A percentile compares a stretch with the other conserved stretches of the same genome.
Conservation (phyloP, 164 flowering plant species). For the Protea cynaroides region DNA sequence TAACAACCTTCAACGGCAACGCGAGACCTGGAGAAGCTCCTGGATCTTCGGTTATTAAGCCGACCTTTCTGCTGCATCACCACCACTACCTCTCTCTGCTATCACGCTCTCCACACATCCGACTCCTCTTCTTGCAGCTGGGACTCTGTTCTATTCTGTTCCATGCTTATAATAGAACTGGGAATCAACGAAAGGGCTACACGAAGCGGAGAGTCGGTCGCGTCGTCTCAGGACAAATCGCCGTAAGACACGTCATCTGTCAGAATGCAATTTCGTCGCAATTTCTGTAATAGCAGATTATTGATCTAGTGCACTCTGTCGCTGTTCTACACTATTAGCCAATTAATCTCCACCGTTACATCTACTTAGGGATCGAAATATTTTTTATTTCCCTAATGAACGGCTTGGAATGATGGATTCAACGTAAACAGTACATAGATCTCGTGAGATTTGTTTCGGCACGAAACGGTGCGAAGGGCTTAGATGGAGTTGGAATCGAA, state of each 20-base stretch:
- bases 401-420: too few relatives aligned
- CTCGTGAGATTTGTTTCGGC: too few relatives aligned
- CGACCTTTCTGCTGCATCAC: conserved; percentile 79
- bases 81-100: not conserved
- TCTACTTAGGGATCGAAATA: too few relatives aligned
- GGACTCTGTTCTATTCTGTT: not conserved
- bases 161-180: not conserved
- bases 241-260: not conserved
- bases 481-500: too few relatives aligned
- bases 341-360: too few relatives aligned
- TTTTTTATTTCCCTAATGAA: too few relatives aligned
- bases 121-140: conserved; percentile 2
- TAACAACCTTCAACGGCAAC: conserved; percentile 69
- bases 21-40: conserved; percentile 82
- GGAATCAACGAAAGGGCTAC: not conserved
- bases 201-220: not conserved
- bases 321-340: too few relatives aligned
- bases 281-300: too few relatives aligned
- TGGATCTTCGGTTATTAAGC: conserved; percentile 56
- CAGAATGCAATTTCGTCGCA: too few relatives aligned
- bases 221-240: not conserved
- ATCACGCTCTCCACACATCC: not conserved
- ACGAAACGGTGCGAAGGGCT: too few relatives aligned
- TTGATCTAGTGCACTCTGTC: too few relatives aligned
- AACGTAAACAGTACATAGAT: too few relatives aligned